Evolutionary conservation across 106 monocot species (phyloP), one percentile per base, ranked within the genome.

Genomic region (Narthecium ossifragum): DNA sequence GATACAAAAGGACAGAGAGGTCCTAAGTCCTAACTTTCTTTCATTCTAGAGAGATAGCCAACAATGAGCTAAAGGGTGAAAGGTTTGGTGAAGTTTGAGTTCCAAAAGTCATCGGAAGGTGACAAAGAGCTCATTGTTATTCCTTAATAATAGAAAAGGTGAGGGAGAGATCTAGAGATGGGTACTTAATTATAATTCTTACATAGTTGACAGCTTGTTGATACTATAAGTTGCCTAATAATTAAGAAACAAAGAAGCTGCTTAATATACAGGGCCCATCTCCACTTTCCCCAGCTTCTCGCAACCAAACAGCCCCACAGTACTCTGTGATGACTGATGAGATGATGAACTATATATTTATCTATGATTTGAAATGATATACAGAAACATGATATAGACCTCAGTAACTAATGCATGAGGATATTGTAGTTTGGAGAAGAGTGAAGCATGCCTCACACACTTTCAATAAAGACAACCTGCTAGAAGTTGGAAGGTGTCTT

Each of bases 91-190:
- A n/a, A 31, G 55, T 55, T 55, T 32, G 15, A 17, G 18, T 55
- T 55, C 33, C 55, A 29, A 33, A 31, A 33, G 33, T 55, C 54
- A 55, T 17, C 7, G 55, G 55, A 32, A 17, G 55, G 55, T 55
- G 55, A 15, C 55, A 21, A 55, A 55, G 11, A 31, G 29, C 29
- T 11, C 0, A 9, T 12, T 55, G 3, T 31, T 48, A 5, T 4
- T 4, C 5, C 21, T 48, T 9, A 48, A 48, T n/a, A 48, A 22
- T 48, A n/a, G 5, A 22, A 6, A 48, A 22, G n/a, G n/a, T n/a
- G n/a, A n/a, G n/a, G 21, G 3, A 48, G 13, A 48, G 47, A 36
- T 36, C 36, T 5, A 48, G 13, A n/a, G 13, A 4, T 4, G 10
- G 4, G 10, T n/a, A 15, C 18, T n/a, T 15, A 48, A 4, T 4